These are phyloP conservation scores for Ceratorhiza oryzae-sativae DNA, from an alignment of 1,284 basidiomycete species.

Conservation along the genomic window DNA sequence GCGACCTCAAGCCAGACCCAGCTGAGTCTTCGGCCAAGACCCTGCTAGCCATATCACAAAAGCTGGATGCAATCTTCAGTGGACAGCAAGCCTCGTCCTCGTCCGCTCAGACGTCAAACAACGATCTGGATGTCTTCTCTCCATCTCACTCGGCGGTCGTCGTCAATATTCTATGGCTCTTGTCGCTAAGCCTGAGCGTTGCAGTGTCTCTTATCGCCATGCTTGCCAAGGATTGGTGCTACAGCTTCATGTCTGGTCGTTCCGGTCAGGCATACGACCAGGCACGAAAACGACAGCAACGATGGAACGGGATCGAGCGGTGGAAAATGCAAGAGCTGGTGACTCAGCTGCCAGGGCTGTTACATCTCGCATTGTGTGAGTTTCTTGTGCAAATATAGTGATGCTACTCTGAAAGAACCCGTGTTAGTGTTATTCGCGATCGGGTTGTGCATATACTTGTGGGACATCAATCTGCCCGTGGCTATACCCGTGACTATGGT, in stretches of 20 bases:
- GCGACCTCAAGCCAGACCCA: constrained; percentile 11
- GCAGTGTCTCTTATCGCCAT: constrained; percentile 11
- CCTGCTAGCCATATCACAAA: constrained; percentile 6
- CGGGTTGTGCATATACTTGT: constrained; percentile 12
- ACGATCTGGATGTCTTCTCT: background rate
- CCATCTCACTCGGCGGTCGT: background rate
- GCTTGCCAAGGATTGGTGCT: constrained; percentile 32
- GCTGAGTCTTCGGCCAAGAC: constrained; percentile 12
- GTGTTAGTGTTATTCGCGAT: constrained; percentile 12
- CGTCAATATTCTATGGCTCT: constrained; percentile 7
- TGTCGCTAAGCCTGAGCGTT: constrained; percentile 15
- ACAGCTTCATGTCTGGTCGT: constrained; percentile 12
- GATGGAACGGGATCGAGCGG: background rate
- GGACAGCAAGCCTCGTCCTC: background rate
- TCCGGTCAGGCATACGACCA: background rate
- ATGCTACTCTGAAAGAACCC: too few relatives aligned
- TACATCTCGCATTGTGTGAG: constrained; percentile 10
- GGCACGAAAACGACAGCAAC: background rate
- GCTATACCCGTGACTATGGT: background rate
- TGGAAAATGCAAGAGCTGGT: constrained; percentile 15
- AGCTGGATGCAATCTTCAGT: background rate
- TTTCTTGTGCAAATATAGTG: too few relatives aligned
- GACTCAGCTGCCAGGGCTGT: constrained; percentile 2
- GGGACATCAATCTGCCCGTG: background rate
- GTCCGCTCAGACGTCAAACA: background rate